A percentile compares a stretch with the other conserved stretches of the same genome.
Evolutionary conservation across 257 asterid species (phyloP).

Genomic region (Solanum pimpinellifolium): DNA sequence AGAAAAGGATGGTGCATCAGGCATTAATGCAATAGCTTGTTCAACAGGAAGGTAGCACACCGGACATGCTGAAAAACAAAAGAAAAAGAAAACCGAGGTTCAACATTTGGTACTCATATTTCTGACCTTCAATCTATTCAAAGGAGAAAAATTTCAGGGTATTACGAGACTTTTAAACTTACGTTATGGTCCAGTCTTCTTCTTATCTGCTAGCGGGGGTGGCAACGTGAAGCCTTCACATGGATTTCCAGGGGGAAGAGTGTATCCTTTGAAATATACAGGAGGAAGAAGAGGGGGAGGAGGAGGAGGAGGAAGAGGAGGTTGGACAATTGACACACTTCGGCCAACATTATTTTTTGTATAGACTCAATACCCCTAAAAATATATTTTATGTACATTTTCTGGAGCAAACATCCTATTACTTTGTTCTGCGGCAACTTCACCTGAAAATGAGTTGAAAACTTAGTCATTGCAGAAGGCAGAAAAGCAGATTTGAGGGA

Average conservation of each 20-base stretch:
- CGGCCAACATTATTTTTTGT: constrained; percentile 2
- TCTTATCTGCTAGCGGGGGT: constrained; percentile 88
- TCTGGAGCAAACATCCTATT: constrained; percentile 17
- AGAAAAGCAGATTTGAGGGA: not conserved
- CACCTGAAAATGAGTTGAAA: too few relatives aligned
- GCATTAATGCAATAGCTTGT: constrained; percentile 60
- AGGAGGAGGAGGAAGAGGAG: too few relatives aligned
- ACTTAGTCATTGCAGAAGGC: not conserved
- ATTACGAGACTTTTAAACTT: constrained; percentile 18
- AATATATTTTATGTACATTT: constrained; percentile 3
- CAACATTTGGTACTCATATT: not conserved
- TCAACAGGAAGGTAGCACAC: constrained; percentile 91
- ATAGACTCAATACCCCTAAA: not conserved
- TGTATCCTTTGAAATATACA: too few relatives aligned
- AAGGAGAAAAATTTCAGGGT: not conserved
- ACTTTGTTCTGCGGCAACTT: constrained; percentile 19
- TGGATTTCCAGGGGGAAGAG: constrained; percentile 54
- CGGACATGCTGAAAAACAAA: constrained; percentile 67
- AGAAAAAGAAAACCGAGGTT: not conserved
- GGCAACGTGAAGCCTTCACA: constrained; percentile 79
- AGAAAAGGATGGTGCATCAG: constrained; percentile 64
- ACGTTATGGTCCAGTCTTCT: constrained; percentile 91
- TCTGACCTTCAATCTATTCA: not conserved
- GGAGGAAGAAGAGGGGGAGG: too few relatives aligned
- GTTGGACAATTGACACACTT: not conserved